A percentile compares a stretch with the other conserved stretches of the same genome.
phyloP scores from a whole-genome alignment of 169 alveolate species.

The Hepatocystis sp. region DNA sequence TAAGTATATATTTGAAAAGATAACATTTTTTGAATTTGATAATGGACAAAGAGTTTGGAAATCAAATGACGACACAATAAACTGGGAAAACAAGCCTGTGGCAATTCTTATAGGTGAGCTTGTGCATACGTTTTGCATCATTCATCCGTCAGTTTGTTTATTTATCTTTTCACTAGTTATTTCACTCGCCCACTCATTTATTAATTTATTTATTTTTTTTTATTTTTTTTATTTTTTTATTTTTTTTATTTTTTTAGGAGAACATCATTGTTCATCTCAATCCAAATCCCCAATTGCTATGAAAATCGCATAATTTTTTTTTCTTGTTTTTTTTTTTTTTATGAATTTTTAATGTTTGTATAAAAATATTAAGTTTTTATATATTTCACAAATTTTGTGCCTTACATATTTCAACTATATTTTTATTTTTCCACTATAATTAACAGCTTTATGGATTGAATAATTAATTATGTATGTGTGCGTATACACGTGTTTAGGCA shows the following conservation, averaged over 20 bases:
- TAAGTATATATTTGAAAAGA: slow-evolving; percentile 64
- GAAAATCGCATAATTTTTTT: slow-evolving; percentile 58
- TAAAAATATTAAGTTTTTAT: neutral
- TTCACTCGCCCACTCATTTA: too few species aligned
- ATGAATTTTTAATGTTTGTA: slow-evolving; percentile 18
- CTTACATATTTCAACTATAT: slow-evolving; percentile 2
- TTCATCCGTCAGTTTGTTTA: too few species aligned
- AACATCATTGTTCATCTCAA: slow-evolving; percentile 73
- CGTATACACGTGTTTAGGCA: too few species aligned
- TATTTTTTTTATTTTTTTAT: neutral
- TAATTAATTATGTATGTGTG: too few species aligned
- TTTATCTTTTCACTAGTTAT: too few species aligned
- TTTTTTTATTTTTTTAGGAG: slow-evolving; percentile 27
- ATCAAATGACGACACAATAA: slow-evolving; percentile 65
- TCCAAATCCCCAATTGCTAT: slow-evolving; percentile 70
- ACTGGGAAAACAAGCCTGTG: slow-evolving; percentile 64
- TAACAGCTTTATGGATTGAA: too few species aligned
- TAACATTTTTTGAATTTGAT: slow-evolving; percentile 70
- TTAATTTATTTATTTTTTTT: too few species aligned
- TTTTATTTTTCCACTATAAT: slow-evolving; percentile 15
- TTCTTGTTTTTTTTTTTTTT: neutral
- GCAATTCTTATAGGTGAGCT: slow-evolving; percentile 69
- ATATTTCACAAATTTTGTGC: too few species aligned
- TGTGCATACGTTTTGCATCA: too few species aligned
- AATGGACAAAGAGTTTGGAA: slow-evolving; percentile 76